A percentile compares a stretch with the other conserved stretches of the same genome.
Evolutionary conservation across 805 yeast genomes (phyloP).

Genomic region (Starmerella stigmatis): DNA sequence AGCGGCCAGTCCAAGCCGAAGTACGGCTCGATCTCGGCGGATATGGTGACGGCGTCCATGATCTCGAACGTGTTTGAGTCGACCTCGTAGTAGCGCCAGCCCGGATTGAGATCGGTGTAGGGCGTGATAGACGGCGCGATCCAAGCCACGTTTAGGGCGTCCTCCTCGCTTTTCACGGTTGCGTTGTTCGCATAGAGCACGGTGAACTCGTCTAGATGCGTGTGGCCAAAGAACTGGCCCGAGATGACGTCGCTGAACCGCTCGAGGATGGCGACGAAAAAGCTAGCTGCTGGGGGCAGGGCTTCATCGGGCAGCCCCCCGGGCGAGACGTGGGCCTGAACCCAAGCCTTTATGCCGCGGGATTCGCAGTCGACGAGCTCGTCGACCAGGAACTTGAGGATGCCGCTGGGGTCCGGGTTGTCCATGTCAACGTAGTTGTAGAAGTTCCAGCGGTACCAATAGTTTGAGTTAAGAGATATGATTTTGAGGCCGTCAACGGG

Average conservation of each 20-base stretch:
- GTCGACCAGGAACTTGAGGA: conserved; percentile 47
- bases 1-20: conserved; percentile 28
- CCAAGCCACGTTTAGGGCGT: conserved; percentile 50
- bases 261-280: conserved; percentile 47
- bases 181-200: conserved; percentile 45
- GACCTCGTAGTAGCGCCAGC: conserved; percentile 63
- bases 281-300: conserved; percentile 49
- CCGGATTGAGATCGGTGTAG: conserved; percentile 48
- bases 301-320: conserved; percentile 43
- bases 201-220: conserved; percentile 59
- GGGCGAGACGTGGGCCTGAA: conserved; percentile 57
- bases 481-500: conserved; percentile 50
- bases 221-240: conserved; percentile 59
- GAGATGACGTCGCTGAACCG: conserved; percentile 60
- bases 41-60: conserved; percentile 50
- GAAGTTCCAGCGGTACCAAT: conserved; percentile 54
- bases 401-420: conserved; percentile 53
- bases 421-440: conserved; percentile 43
- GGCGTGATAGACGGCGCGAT: conserved; percentile 60
- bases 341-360: conserved; percentile 58
- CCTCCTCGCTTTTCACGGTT: conserved; percentile 35
- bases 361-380: conserved; percentile 53
- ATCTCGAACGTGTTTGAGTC: conserved; percentile 51
- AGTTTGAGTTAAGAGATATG: conserved; percentile 54
- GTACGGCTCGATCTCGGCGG: conserved; percentile 46